A percentile compares a stretch with the other conserved stretches of the same genome.
phyloP scores from a whole-genome alignment of 129 eudicot genomes.

The Tanacetum coccineum region DNA sequence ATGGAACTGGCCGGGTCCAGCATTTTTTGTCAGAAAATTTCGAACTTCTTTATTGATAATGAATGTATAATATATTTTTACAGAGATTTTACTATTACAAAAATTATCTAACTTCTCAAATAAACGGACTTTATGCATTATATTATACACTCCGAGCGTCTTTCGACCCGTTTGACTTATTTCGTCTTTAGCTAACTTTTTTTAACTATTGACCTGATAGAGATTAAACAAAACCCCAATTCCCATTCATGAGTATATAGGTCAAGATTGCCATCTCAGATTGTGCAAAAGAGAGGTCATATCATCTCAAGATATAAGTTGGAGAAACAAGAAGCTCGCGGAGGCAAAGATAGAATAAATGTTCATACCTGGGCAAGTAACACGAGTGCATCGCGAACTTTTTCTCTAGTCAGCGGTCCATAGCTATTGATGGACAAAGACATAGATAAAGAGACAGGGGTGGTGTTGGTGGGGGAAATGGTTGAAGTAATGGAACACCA shows the following conservation, averaged over 20 bases:
- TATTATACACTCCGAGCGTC: not conserved
- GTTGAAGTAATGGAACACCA: slow-evolving; percentile 53
- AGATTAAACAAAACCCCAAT: not conserved
- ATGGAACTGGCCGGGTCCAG: too few species aligned
- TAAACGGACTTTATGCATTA: not conserved
- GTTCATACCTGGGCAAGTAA: slow-evolving; percentile 47
- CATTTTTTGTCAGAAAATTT: too few species aligned
- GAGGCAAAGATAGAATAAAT: not conserved
- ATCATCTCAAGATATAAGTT: too few species aligned
- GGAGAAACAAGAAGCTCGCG: too few species aligned
- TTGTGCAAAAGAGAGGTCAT: not conserved
- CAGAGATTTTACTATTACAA: too few species aligned
- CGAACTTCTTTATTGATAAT: too few species aligned
- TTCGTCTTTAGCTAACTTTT: not conserved
- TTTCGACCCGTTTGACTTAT: not conserved
- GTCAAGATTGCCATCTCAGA: slow-evolving; percentile 2
- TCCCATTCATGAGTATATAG: not conserved
- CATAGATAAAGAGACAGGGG: slow-evolving; percentile 44
- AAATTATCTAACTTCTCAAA: too few species aligned
- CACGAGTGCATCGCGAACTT: slow-evolving; percentile 56
- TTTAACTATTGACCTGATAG: not conserved
- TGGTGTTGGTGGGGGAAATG: slow-evolving; percentile 49
- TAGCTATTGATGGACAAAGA: slow-evolving; percentile 23
- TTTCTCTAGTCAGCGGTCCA: slow-evolving; percentile 44
- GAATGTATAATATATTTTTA: too few species aligned